Base-by-base conservation (phyloP, 2,329 filamentous ascomycete species). In the Neofusicoccum kwambonambiense region DNA sequence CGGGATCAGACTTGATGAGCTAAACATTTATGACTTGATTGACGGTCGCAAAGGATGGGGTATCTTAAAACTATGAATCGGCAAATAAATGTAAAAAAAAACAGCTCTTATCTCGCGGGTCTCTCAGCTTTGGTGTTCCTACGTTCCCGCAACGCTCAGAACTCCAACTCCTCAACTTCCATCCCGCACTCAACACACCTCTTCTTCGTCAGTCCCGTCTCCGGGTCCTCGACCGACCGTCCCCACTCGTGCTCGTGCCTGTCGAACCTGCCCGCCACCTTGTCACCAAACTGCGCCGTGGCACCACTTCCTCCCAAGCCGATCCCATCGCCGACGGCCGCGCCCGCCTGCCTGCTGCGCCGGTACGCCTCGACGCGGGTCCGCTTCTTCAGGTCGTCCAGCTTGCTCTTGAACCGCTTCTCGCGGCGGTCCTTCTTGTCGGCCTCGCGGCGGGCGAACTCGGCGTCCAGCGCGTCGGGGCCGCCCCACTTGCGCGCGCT, bases 211-310 rank as follows among this genome's bases (percentile, higher is more conserved):
- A 90, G 87, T 0, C 93, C 94, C 13, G 84, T 87, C 68, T 86
- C 84, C 0, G 83, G 80, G 71, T 88, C 83, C 66, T 87, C 80
- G 9, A 88, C 80, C 12, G 82, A 76, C 54, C 85, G 77, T 5
- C 87, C 87, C 86, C 95, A 99, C 75, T 96, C 90, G 80, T 99
- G 95, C 61, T 93, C 89, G 82, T 99, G 95, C 72, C 86, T 90
- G 15, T 87, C 86, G 5, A 84, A 84, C 51, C 77, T 72, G 1
- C 81, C 83, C 4, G 84, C 86, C 27, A 97, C 83, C 60, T 85
- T 84, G 76, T 97, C 92, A 0, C 94, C 93, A 80, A 97, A 97
- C 65, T 80, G 74, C 3, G 68, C 76, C 8, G 72, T 70, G 58
- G 84, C 84, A 76, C 97, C 92, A 0, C 93, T 1, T 56, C 69